phyloP scores from a whole-genome alignment of 768 basidiomycete species.

The Tricholoma bakamatsutake region DNA sequence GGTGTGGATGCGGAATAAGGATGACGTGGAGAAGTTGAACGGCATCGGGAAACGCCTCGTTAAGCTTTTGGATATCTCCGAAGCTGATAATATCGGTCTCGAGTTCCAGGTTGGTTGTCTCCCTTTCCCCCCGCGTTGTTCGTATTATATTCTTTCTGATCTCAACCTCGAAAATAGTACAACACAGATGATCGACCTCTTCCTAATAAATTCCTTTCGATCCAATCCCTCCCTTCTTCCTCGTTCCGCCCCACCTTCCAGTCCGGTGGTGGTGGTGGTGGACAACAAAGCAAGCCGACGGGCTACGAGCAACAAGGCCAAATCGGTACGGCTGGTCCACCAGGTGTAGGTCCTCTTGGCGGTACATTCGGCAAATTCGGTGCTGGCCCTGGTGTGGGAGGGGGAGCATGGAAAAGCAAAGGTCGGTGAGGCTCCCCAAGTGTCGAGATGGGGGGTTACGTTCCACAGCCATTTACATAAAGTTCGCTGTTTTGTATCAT shows the following conservation, averaged over 20 bases:
- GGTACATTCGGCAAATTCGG: conserved; percentile 29
- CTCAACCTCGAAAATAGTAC: conserved; percentile 39
- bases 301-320: conserved; percentile 7
- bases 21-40: conserved; percentile 82
- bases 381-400: conserved; percentile 8
- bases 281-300: conserved; percentile 12
- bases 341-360: conserved; percentile 1
- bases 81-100: conserved; percentile 78
- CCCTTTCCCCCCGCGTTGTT: not conserved
- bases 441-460: no score
- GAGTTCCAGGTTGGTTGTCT: conserved; percentile 76
- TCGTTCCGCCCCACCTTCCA: conserved; percentile 67
- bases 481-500: no score
- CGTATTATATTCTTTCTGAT: not conserved
- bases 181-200: conserved; percentile 85
- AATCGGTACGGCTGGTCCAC: not conserved
- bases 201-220: conserved; percentile 77
- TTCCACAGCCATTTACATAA: no score
- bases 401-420: conserved; percentile 19
- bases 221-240: conserved; percentile 63
- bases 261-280: conserved; percentile 13
- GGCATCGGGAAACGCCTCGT: conserved; percentile 78
- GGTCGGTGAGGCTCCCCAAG: conserved; percentile 7
- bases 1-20: conserved; percentile 83
- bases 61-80: conserved; percentile 77